These are phyloP conservation scores for Tremella mesenterica DNA, from an alignment of 768 basidiomycete species.

Conservation along the genomic window DNA sequence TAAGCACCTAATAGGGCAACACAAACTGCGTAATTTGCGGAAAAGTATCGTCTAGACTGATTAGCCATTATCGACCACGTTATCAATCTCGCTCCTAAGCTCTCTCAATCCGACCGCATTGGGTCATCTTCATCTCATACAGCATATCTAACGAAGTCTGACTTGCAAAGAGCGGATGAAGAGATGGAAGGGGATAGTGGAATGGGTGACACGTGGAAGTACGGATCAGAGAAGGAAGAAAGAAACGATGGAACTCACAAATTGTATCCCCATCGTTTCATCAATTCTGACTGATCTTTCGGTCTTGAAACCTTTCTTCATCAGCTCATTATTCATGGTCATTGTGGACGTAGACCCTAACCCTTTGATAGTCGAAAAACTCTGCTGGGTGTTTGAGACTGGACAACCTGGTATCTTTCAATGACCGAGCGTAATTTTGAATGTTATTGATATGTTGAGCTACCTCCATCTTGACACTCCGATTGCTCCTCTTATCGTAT, in stretches of 20 bases:
- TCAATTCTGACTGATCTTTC: conserved; percentile 30
- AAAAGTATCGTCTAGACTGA: conserved; percentile 29
- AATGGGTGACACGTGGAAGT: background rate
- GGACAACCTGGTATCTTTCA: conserved; percentile 26
- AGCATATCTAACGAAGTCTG: background rate
- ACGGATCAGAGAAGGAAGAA: background rate
- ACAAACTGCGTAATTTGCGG: conserved; percentile 87
- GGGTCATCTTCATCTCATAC: too few species aligned
- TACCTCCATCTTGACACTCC: conserved; percentile 22
- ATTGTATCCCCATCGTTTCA: conserved; percentile 37
- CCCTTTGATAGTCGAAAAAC: conserved; percentile 36
- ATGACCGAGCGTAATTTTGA: conserved; percentile 25
- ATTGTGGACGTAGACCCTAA: background rate
- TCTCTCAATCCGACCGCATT: too few species aligned
- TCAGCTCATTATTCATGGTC: background rate
- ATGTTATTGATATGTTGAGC: conserved; percentile 24
- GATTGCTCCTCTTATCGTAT: background rate
- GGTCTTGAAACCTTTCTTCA: conserved; percentile 21
- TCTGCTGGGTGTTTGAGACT: conserved; percentile 31
- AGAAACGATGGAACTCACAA: conserved; percentile 16
- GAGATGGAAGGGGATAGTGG: background rate
- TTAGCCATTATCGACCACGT: too few species aligned
- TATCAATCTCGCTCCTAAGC: too few species aligned
- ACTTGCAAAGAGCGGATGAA: background rate
- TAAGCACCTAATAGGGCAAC: conserved; percentile 83